Evolutionary conservation across 2,329 filamentous ascomycete species (phyloP).

Genomic region (Colletotrichum sansevieriae): DNA sequence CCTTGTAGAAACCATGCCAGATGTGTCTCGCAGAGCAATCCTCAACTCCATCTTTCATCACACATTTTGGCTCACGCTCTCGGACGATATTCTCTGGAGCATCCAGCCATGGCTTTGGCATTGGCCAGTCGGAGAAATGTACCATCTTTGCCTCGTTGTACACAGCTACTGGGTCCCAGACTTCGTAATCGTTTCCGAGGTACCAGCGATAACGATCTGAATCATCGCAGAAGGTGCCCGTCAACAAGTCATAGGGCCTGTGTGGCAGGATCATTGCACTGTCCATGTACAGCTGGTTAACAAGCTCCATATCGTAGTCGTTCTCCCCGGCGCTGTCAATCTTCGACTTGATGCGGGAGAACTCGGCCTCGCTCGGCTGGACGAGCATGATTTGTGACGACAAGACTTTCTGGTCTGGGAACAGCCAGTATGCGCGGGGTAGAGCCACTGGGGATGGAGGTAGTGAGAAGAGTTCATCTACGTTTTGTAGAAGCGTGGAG

Average conservation of each 20-base stretch:
- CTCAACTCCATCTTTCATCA: constrained; percentile 9
- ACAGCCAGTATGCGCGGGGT: constrained; percentile 78
- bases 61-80: constrained; percentile 23
- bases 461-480: constrained; percentile 79
- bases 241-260: constrained; percentile 71
- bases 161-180: constrained; percentile 67
- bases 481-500: constrained; percentile 67
- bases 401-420: constrained; percentile 50
- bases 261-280: constrained; percentile 74
- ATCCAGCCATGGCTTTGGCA: constrained; percentile 42
- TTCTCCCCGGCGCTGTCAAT: constrained; percentile 48
- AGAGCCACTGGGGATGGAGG: constrained; percentile 72
- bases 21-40: constrained; percentile 37
- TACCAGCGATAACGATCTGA: constrained; percentile 60
- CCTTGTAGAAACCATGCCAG: constrained; percentile 40
- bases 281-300: constrained; percentile 72
- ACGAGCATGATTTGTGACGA: constrained; percentile 74
- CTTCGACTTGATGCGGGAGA: constrained; percentile 49
- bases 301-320: constrained; percentile 75
- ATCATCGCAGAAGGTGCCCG: constrained; percentile 67
- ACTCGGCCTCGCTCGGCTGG: constrained; percentile 63
- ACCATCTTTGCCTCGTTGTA: constrained; percentile 73
- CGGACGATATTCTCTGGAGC: constrained; percentile 9
- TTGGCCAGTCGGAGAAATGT: constrained; percentile 46
- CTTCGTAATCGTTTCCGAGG: constrained; percentile 55